phyloP scores from a whole-genome alignment of 192 early-diverging fungal species.

The Podila clonocystis region DNA sequence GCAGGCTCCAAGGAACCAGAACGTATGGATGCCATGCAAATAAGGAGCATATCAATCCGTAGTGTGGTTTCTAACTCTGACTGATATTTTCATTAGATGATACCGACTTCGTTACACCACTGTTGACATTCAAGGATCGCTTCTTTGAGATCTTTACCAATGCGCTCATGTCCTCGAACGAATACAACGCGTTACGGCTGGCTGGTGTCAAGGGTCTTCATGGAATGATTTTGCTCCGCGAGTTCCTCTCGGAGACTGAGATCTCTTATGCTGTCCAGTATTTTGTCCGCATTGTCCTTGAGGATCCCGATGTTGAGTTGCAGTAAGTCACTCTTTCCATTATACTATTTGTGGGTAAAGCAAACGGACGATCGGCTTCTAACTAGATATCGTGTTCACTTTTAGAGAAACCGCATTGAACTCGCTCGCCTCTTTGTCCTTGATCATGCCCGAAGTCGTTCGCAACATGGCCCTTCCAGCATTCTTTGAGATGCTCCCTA shows the following conservation, averaged over 20 bases:
- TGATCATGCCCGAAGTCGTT: constrained; percentile 55
- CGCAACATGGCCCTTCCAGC: constrained; percentile 62
- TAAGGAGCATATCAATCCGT: neutral
- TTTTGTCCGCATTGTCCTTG: constrained; percentile 58
- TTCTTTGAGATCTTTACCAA: constrained; percentile 78
- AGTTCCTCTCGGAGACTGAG: constrained; percentile 69
- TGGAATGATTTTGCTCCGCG: constrained; percentile 65
- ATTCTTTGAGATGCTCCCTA: constrained; percentile 63
- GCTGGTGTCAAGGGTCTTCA: constrained; percentile 78
- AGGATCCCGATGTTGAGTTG: constrained; percentile 61
- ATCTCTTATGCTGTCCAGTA: constrained; percentile 61
- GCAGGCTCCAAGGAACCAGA: constrained; percentile 44
- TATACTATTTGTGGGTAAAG: too few species aligned
- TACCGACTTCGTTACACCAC: constrained; percentile 65
- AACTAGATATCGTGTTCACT: neutral
- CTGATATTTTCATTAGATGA: constrained; percentile 44
- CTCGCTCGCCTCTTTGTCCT: constrained; percentile 54
- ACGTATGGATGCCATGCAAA: constrained; percentile 14
- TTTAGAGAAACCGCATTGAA: constrained; percentile 59
- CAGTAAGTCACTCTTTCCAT: constrained; percentile 23
- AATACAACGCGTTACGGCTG: constrained; percentile 78
- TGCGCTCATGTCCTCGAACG: constrained; percentile 73
- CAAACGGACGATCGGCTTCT: too few species aligned
- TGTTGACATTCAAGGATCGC: constrained; percentile 79
- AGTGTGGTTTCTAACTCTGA: neutral